Base-by-base conservation (phyloP, 306 rosid species). In the Medicago ruthenica region DNA sequence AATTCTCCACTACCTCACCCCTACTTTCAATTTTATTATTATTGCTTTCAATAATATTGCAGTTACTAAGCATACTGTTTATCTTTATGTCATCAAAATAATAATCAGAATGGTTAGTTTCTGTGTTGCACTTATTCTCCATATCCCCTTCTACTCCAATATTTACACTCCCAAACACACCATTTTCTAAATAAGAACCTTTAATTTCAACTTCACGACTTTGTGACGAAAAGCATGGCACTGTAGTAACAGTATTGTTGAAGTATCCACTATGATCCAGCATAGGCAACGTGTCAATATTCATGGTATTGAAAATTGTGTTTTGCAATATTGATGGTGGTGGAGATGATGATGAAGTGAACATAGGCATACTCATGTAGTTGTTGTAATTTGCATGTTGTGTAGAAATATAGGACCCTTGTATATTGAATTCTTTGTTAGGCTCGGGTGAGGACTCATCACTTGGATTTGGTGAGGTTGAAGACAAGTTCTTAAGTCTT, bases 401-500 rank as follows among this genome's bases (percentile, higher is more conserved):
- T 27, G 63, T 3, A 8, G 86, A 74, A 10, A 84, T 27, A 36
- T 82, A 21, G n/a, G n/a, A 22, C 83, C 84, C 74, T 71, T 81
- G 31, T 58, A 59, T 81, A 40, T 59, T 80, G 76, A 61, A 34
- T 24, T 76, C 85, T 63, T 81, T 83, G 2, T 76, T 71, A 53
- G 79, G 77, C 27, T 83, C 88, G 7, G 83, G 85, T 6, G 91
- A 82, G 6, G 98, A 87, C 9, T 37, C 20, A 61, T 87, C 87
- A 58, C 96, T 90, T 36, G 87, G 81, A 65, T 90, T 90, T 10
- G 88, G 89, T 22, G 77, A 74, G 15, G 80, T 59, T 45, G 73
- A 82, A 4, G 96, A 75, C 85, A 91, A 10, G 84, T 79, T 87
- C 90, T 92, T 92, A 15, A 92, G 84, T 73, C 93, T 87, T 82